A percentile compares a stretch with the other conserved stretches of the same genome.
These are phyloP conservation scores for Maudiozyma saulgeensis DNA, from an alignment of 805 yeast genomes.

Conservation along the genomic window DNA sequence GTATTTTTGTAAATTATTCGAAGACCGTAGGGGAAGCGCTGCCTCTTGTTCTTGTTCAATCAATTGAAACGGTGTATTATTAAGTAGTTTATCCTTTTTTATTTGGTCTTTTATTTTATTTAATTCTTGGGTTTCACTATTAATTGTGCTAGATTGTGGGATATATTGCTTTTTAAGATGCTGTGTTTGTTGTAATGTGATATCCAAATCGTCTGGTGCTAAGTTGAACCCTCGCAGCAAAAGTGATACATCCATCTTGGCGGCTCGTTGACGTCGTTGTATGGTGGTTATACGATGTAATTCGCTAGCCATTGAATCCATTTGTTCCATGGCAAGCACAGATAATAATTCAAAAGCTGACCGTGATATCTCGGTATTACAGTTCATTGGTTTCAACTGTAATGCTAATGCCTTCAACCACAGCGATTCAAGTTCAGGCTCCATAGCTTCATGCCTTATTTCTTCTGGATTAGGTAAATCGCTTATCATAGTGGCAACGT, in stretches of 20 bases:
- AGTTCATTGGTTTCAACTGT: slow-evolving; percentile 28
- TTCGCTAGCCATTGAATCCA: slow-evolving; percentile 32
- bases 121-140: neutral
- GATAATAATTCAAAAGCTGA: slow-evolving; percentile 34
- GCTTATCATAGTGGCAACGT: neutral
- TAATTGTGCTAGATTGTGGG: slow-evolving; percentile 8
- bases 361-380: slow-evolving; percentile 21
- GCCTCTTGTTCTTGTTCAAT: slow-evolving; percentile 11
- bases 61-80: slow-evolving; percentile 5
- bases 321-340: slow-evolving; percentile 28
- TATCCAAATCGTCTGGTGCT: slow-evolving; percentile 31
- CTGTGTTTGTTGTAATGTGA: slow-evolving; percentile 27
- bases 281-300: slow-evolving; percentile 44
- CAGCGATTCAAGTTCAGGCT: slow-evolving; percentile 13
- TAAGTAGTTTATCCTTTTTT: neutral
- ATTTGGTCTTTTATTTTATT: neutral
- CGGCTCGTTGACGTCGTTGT: slow-evolving; percentile 51
- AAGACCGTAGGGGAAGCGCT: slow-evolving; percentile 35
- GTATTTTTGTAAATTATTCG: slow-evolving; percentile 32
- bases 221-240: slow-evolving; percentile 38
- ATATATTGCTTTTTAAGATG: slow-evolving; percentile 10
- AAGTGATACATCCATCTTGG: slow-evolving; percentile 41
- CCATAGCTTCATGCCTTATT: slow-evolving; percentile 12
- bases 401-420: slow-evolving; percentile 30
- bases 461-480: slow-evolving; percentile 16